Evolutionary conservation across 148 eudicot genomes (phyloP).

Genomic region (Tetragonia tetragonoides): DNA sequence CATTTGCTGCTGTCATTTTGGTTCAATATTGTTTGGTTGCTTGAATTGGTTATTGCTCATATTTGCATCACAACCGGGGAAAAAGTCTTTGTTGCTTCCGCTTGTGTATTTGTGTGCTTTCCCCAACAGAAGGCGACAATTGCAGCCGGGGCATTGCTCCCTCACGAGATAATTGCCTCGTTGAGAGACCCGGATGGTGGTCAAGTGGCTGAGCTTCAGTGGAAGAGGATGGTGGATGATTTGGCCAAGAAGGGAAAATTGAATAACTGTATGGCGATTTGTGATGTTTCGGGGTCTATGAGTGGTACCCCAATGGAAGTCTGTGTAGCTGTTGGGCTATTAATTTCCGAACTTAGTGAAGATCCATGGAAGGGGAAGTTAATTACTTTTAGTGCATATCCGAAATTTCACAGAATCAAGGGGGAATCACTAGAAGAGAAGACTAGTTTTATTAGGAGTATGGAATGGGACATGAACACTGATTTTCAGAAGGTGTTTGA

Average conservation of each 20-base stretch:
- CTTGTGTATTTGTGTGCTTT: too few species aligned
- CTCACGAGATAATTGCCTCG: constrained; percentile 38
- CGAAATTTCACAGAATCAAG: constrained; percentile 18
- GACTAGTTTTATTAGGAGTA: constrained; percentile 24
- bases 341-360: background rate
- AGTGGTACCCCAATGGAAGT: constrained; percentile 40
- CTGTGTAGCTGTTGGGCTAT: background rate
- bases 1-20: too few species aligned
- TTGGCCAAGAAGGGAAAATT: constrained; percentile 36
- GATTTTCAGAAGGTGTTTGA: constrained; percentile 7
- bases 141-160: constrained; percentile 55
- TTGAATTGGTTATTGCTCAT: too few species aligned
- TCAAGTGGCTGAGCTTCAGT: constrained; percentile 45
- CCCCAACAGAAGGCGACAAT: too few species aligned
- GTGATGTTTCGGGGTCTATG: constrained; percentile 48
- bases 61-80: too few species aligned
- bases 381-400: background rate
- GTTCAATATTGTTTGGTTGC: too few species aligned
- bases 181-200: constrained; percentile 26
- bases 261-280: constrained; percentile 41
- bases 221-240: constrained; percentile 55
- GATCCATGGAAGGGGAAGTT: background rate
- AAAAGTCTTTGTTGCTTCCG: too few species aligned
- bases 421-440: constrained; percentile 24
- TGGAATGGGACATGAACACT: constrained; percentile 19